Evolutionary conservation across 164 flowering plant species (phyloP).

Genomic region (Tetrastigma voinierianum): DNA sequence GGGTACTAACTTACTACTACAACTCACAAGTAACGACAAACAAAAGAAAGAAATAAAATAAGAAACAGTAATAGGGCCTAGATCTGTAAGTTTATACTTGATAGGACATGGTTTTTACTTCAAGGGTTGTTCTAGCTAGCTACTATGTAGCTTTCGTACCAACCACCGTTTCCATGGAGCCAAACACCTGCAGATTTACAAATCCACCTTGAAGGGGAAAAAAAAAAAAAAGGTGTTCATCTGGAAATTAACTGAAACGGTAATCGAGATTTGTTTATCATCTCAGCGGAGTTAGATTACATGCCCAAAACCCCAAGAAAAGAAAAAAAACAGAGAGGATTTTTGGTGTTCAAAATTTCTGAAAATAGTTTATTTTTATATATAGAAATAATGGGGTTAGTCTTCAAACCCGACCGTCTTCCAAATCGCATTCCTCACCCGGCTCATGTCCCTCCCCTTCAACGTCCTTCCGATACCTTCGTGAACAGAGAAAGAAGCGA

Average conservation of each 20-base stretch:
- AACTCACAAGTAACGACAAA: too few relatives aligned
- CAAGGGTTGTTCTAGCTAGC: conserved; percentile 18
- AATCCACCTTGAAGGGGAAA: too few relatives aligned
- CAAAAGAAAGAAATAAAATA: not conserved
- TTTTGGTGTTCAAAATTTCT: not conserved
- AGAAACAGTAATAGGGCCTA: not conserved
- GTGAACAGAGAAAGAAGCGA: conserved; percentile 43
- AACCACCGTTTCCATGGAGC: conserved; percentile 6
- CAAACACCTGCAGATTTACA: too few relatives aligned
- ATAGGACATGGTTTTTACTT: conserved; percentile 9
- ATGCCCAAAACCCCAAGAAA: not conserved
- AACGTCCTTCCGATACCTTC: conserved; percentile 49
- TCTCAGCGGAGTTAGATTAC: not conserved
- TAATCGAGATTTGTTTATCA: not conserved
- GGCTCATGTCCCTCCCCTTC: conserved; percentile 43
- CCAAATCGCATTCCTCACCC: conserved; percentile 46
- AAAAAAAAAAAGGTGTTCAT: not conserved
- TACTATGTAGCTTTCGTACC: conserved; percentile 19
- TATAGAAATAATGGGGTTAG: conserved; percentile 6
- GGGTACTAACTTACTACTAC: too few relatives aligned
- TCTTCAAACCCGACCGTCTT: conserved; percentile 43
- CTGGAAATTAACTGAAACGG: too few relatives aligned
- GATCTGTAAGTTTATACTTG: not conserved
- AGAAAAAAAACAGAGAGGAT: not conserved
- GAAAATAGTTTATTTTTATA: not conserved